Base-by-base conservation (phyloP, 139 green algal species). In the Micractinium conductrix region DNA sequence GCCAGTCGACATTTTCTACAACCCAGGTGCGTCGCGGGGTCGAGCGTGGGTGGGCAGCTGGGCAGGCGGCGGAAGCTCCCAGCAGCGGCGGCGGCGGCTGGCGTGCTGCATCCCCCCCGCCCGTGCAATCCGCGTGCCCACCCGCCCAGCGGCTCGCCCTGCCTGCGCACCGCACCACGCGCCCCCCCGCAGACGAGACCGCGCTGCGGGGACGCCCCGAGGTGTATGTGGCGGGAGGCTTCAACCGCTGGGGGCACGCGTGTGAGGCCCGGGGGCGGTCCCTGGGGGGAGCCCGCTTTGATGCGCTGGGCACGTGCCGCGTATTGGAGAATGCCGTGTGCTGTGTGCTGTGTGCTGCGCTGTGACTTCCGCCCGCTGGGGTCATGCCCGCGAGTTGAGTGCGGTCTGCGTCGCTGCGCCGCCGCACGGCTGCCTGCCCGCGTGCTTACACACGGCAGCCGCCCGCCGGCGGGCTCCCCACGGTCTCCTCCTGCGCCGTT, bases 1-100 rank as follows among this genome's bases (percentile, higher is more conserved):
- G 84, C 65, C 88, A 10, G 91, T 92, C n/a, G 95, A 85, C 4
- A 88, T 99, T 12, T 98, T 91, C 84, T 99, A 99, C 92, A 98
- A 98, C 91, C 95, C 97, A n/a, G 92, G 96, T 83, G 58, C 3
- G 50, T 70, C n/a, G n/a, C n/a, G n/a, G n/a, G n/a, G n/a, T n/a
- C n/a, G n/a, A n/a, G n/a, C n/a, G n/a, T n/a, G n/a, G n/a, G n/a
- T n/a, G n/a, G n/a, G n/a, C n/a, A n/a, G n/a, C n/a, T n/a, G n/a
- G n/a, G n/a, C n/a, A n/a, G n/a, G n/a, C n/a, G n/a, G n/a, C n/a
- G n/a, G n/a, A n/a, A n/a, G n/a, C n/a, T n/a, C n/a, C n/a, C n/a
- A n/a, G n/a, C n/a, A n/a, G n/a, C n/a, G n/a, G n/a, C n/a, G n/a
- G n/a, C n/a, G n/a, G n/a, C n/a, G n/a, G n/a, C n/a, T n/a, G n/a